Base-by-base conservation (phyloP, 768 basidiomycete species). In the Lentinula lateritia region DNA sequence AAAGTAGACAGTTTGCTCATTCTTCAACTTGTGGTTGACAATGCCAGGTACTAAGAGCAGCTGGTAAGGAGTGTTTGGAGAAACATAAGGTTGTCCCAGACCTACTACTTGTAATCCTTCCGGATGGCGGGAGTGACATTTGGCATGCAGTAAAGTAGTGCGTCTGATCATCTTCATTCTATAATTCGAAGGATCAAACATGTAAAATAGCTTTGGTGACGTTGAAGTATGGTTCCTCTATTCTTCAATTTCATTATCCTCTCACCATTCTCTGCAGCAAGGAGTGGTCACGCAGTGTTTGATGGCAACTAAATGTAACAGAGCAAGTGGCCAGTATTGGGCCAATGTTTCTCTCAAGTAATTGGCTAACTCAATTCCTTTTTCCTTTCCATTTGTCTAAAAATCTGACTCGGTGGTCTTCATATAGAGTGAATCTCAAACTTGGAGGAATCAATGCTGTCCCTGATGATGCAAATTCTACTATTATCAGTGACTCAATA, bases 271-370 rank as follows among this genome's bases (percentile, higher is more conserved):
- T 28, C 28, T 28, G 28, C 10, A 83, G 79, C 71, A 75, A 20
- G 83, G 85, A 9, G 80, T 87, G 2, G 81, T 83, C 0, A 83
- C 82, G 0, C 84, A 85, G 50, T 82, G 85, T 63, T 52, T 87
- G 52, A 83, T 82, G 67, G 72, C 71, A 6, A 67, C 66, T 3
- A 83, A 81, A 61, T 80, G 77, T 64, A 69, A 63, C 61, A 68
- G 72, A 1, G 80, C 80, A 1, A 83, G 76, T 50, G 57, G 71
- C 0, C 83, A 86, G 57, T 84, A 85, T 61, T 83, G 72, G 52
- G 81, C 80, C 1, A 83, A 83, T 61, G 79, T 81, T 0, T 80
- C 76, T 56, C 63, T 84, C 7, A 82, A 80, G 81, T 83, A 61
- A 56, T 28, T 28, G 28, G 28, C 28, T 28, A 28, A 28, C 28